phyloP scores from a whole-genome alignment of 2,329 filamentous ascomycete genomes.

The Botrytis galanthina region DNA sequence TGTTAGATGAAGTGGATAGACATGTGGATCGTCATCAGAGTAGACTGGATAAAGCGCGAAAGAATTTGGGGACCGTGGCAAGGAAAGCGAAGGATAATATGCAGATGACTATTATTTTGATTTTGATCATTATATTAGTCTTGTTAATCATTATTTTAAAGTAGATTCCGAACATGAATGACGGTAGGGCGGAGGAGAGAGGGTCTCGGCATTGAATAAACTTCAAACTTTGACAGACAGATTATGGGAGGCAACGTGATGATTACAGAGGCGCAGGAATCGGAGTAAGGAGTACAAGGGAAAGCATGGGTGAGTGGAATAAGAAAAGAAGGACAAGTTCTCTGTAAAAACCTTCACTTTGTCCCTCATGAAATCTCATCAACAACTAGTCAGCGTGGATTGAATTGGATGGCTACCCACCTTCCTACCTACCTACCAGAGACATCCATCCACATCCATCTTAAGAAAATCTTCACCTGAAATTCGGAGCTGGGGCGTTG shows the following conservation, averaged over 20 bases:
- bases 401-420: background rate
- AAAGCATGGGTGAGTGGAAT: background rate
- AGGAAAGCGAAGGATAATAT: constrained; percentile 78
- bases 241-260: background rate
- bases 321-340: background rate
- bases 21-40: constrained; percentile 77
- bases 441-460: background rate
- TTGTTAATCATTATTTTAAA: constrained; percentile 67
- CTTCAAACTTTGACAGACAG: background rate
- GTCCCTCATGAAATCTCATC: background rate
- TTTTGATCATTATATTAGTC: constrained; percentile 64
- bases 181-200: background rate
- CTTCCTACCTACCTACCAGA: background rate
- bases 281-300: constrained; percentile 2
- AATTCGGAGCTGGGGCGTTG: background rate
- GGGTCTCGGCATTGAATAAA: background rate
- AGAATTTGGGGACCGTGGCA: constrained; percentile 68
- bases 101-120: constrained; percentile 72
- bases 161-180: constrained; percentile 34
- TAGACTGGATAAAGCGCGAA: constrained; percentile 72
- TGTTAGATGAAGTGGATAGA: constrained; percentile 86
- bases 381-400: background rate
- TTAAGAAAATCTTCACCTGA: background rate
- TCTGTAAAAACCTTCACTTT: background rate
- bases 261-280: background rate